These are phyloP conservation scores for Thalassia testudinum DNA, from an alignment of 116 monocot species.

Conservation along the genomic window DNA sequence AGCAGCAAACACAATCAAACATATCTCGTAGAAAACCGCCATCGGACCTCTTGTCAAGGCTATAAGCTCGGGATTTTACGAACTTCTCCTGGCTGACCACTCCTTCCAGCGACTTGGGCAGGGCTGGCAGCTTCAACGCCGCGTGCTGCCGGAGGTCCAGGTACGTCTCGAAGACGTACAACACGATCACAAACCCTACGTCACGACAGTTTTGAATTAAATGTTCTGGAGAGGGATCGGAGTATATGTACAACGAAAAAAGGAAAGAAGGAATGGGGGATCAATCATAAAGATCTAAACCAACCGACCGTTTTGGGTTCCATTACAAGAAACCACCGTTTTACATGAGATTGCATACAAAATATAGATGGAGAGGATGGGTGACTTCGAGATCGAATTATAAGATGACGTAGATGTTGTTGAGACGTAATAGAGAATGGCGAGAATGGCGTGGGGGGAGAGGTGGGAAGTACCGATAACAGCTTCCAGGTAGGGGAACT, in stretches of 20 bases:
- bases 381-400: too few species aligned
- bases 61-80: conserved; percentile 70
- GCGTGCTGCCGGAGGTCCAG: conserved; percentile 82
- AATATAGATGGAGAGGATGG: too few species aligned
- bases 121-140: conserved; percentile 56
- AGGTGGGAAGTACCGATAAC: conserved; percentile 37
- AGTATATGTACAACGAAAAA: too few species aligned
- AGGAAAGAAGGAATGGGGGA: conserved; percentile 7
- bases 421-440: too few species aligned
- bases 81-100: conserved; percentile 84
- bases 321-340: neutral
- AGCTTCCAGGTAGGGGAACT: conserved; percentile 60
- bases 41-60: conserved; percentile 75
- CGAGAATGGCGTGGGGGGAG: too few species aligned
- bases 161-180: conserved; percentile 94
- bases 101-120: conserved; percentile 63
- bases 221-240: too few species aligned
- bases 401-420: too few species aligned
- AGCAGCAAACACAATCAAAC: neutral
- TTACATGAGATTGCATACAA: neutral
- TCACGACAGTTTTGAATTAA: too few species aligned
- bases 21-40: neutral
- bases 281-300: neutral
- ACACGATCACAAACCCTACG: conserved; percentile 78
- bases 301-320: neutral